Evolutionary conservation across 345 rosid genomes (phyloP).

Genomic region (Citropsis articulata): DNA sequence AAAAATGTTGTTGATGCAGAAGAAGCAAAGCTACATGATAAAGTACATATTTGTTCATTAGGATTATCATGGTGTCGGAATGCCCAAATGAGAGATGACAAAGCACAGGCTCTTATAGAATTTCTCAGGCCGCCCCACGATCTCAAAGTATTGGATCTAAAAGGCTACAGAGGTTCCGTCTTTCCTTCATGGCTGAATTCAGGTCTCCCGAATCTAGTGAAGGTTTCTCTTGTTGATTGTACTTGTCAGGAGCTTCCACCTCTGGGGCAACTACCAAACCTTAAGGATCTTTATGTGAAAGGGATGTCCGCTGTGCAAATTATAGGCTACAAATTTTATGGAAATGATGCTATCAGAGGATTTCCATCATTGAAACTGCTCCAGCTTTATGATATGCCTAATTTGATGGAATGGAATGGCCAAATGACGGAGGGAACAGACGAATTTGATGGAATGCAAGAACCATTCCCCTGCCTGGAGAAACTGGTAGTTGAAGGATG

Average conservation of each 20-base stretch:
- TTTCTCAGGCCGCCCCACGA: slow-evolving; percentile 13
- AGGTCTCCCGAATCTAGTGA: slow-evolving; percentile 8
- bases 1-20: not conserved
- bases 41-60: slow-evolving; percentile 16
- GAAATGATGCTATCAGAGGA: slow-evolving; percentile 3
- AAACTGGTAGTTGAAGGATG: slow-evolving; percentile 20
- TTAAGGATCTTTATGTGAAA: slow-evolving; percentile 19
- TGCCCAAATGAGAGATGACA: not conserved
- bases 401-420: slow-evolving; percentile 15
- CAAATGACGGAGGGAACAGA: not conserved
- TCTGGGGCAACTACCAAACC: slow-evolving; percentile 23
- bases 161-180: slow-evolving; percentile 7
- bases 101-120: slow-evolving; percentile 3
- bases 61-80: slow-evolving; percentile 19
- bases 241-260: slow-evolving; percentile 21
- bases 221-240: slow-evolving; percentile 13
- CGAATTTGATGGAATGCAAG: not conserved
- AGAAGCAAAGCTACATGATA: slow-evolving; percentile 11
- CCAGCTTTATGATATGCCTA: slow-evolving; percentile 24
- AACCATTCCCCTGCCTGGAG: slow-evolving; percentile 25
- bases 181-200: slow-evolving; percentile 18
- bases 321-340: slow-evolving; percentile 19
- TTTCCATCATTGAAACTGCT: slow-evolving; percentile 26
- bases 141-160: slow-evolving; percentile 12
- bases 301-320: slow-evolving; percentile 7